These are phyloP conservation scores for Nicotiana benthamiana DNA, from an alignment of 257 asterid species.

Conservation along the genomic window DNA sequence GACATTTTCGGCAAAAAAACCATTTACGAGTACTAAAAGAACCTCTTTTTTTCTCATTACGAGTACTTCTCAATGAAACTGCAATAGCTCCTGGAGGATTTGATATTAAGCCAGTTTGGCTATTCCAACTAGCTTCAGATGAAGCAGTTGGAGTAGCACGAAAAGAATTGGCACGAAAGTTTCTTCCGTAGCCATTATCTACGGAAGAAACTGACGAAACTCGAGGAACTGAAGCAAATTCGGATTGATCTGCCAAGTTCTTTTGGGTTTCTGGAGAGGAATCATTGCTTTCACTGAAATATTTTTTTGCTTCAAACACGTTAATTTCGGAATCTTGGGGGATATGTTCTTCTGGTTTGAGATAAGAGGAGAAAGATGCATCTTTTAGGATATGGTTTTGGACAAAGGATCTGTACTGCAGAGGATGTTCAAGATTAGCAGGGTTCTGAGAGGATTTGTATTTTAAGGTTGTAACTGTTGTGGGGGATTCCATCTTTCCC, in stretches of 20 bases:
- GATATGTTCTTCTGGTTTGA: conserved; percentile 21
- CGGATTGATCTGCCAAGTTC: neutral
- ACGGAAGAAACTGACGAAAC: conserved; percentile 44
- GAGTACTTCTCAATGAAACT: conserved; percentile 29
- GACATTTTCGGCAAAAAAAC: conserved; percentile 56
- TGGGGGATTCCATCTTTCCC: conserved; percentile 40
- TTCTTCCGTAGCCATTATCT: conserved; percentile 37
- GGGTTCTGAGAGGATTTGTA: conserved; percentile 45
- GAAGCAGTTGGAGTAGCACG: conserved; percentile 81
- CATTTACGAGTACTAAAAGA: conserved; percentile 25
- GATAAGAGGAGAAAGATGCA: conserved; percentile 49
- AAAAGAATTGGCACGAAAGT: conserved; percentile 42
- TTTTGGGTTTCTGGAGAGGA: neutral
- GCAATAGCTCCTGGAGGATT: conserved; percentile 48
- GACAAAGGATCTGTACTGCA: conserved; percentile 29
- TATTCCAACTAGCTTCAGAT: conserved; percentile 92
- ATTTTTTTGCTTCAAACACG: conserved; percentile 79
- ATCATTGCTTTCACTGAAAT: conserved; percentile 52
- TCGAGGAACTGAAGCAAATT: neutral
- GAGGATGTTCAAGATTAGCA: conserved; percentile 33
- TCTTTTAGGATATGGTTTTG: conserved; percentile 23
- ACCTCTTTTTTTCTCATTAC: conserved; percentile 19
- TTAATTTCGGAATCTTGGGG: conserved; percentile 58
- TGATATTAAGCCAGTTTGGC: conserved; percentile 62
- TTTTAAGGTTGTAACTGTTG: conserved; percentile 28